Base-by-base conservation (phyloP, 139 green algal species). In the Chlorella sp. region DNA sequence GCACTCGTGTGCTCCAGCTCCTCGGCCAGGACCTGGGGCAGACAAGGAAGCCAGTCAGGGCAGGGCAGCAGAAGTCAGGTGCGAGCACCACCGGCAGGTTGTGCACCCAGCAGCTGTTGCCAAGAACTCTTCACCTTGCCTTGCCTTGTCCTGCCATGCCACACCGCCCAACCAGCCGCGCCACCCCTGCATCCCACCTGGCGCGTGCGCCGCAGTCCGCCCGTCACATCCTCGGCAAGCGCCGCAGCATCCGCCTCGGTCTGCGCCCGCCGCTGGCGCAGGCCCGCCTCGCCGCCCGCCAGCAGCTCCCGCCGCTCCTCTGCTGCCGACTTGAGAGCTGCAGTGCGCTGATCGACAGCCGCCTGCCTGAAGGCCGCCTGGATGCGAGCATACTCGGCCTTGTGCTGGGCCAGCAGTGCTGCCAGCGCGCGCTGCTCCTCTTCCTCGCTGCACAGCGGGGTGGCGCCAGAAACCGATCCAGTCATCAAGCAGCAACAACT, bases 1-100 rank as follows among this genome's bases (percentile, higher is more conserved):
- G 90, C 93, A 4, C 78, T 78, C 0, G 91, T 94, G 75, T 96
- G 92, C 57, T 96, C 89, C 79, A 97, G 76, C 84, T 96, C 90
- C 90, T 94, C 78, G 4, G 78, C 78, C 39, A 83, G 63, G 6
- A 83, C 78, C 78, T 82, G 76, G 9, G 17, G 41, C n/a, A 38
- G 44, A 3, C n/a, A 38, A 44, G 44, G 28, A 12, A 38, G 36
- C 25, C 16, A 30, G n/a, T 44, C 5, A 32, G 34, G 28, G 69
- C 44, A 51, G 44, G 44, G 44, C 44, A 51, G 44, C 44, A 9
- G 44, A 9, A 51, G 44, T 51, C 44, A 9, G 44, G 44, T 16
- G 44, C 44, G 9, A 41, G 68, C 30, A 74, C 2, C n/a, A 47
- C 17, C 12, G n/a, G n/a, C n/a, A n/a, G n/a, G n/a, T n/a, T n/a